Base-by-base conservation (phyloP, 1,284 basidiomycete genomes). In the Leccinum fallax region DNA sequence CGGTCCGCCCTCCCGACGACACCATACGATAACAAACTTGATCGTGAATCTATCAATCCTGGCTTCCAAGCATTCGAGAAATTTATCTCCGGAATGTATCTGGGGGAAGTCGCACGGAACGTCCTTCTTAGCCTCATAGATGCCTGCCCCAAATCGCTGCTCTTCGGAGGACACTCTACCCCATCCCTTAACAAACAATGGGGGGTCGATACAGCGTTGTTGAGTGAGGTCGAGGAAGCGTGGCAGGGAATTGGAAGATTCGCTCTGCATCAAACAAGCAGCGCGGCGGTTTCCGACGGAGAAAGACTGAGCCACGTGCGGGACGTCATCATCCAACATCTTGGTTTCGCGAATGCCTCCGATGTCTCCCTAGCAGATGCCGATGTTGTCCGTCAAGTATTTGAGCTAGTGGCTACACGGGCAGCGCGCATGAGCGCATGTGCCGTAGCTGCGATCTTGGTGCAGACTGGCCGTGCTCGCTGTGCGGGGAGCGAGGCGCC, bases 71-170 rank as follows among this genome's bases (percentile, higher is more conserved):
- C 92, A 2, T 99, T 96, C 72, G 97, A 99, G 77, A 99, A 99
- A 81, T 95, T 98, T 81, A 93, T 99, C 67, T 97, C 95, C 3
- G 97, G 97, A 63, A 98, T 99, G 96, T 98, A 99, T 77, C 87
- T 98, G 46, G 97, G 97, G 62, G 97, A 99, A 78, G 87, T 98
- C 66, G 86, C 90, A 21, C 90, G 97, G 55, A 92, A 93, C 71
- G 81, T 97, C 65, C 81, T 98, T 54, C 81, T 97, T 32, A 85
- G 94, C 63, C 81, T 99, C 64, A 84, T 98, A 69, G 97, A 98
- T 74, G 86, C 89, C 5, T 77, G 84, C 16, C 90, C 90, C 1
- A 81, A 79, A 60, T 76, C 89, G 5, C 70, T 92, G 19, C 81
- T 98, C 32, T 98, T 99, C 77, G 77, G 81, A 61, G 97, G 97